A percentile compares a stretch with the other conserved stretches of the same genome.
Evolutionary conservation across 2,329 filamentous ascomycete genomes (phyloP).

Genomic region (Chrysoporthe cubensis): DNA sequence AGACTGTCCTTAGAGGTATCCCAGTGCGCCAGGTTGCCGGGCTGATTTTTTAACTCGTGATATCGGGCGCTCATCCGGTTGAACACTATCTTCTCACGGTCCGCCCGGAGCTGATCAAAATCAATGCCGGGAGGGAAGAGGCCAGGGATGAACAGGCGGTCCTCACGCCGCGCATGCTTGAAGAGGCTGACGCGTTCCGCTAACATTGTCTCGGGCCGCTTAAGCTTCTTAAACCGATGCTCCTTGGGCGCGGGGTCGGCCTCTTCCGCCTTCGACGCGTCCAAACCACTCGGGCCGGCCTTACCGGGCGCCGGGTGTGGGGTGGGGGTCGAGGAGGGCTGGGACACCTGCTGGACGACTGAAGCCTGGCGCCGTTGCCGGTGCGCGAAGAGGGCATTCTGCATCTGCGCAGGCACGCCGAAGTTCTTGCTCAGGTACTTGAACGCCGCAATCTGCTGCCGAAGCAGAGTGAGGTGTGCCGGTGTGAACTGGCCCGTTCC

Average conservation of each 20-base stretch:
- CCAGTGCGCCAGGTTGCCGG: constrained; percentile 86
- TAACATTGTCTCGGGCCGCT: constrained; percentile 65
- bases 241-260: constrained; percentile 42
- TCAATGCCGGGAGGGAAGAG: constrained; percentile 90
- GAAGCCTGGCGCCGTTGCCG: constrained; percentile 68
- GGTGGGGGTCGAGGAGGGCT: constrained; percentile 40
- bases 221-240: constrained; percentile 71
- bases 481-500: constrained; percentile 66
- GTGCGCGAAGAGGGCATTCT: constrained; percentile 80
- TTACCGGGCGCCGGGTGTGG: constrained; percentile 44
- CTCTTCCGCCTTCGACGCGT: constrained; percentile 40
- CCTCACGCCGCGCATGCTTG: constrained; percentile 75
- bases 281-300: constrained; percentile 42
- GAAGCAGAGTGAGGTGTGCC: constrained; percentile 77
- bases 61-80: constrained; percentile 88
- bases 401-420: constrained; percentile 76
- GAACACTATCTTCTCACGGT: constrained; percentile 85
- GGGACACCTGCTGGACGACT: constrained; percentile 50
- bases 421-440: constrained; percentile 87
- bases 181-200: constrained; percentile 72
- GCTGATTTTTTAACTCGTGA: constrained; percentile 79
- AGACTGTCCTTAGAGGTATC: constrained; percentile 72
- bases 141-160: constrained; percentile 80
- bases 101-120: constrained; percentile 80
- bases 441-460: constrained; percentile 89